Percentiles rank a stretch among this genome's conserved stretches.
These are phyloP conservation scores for Crataegus laevigata DNA, from an alignment of 306 rosid species.

Conservation along the genomic window DNA sequence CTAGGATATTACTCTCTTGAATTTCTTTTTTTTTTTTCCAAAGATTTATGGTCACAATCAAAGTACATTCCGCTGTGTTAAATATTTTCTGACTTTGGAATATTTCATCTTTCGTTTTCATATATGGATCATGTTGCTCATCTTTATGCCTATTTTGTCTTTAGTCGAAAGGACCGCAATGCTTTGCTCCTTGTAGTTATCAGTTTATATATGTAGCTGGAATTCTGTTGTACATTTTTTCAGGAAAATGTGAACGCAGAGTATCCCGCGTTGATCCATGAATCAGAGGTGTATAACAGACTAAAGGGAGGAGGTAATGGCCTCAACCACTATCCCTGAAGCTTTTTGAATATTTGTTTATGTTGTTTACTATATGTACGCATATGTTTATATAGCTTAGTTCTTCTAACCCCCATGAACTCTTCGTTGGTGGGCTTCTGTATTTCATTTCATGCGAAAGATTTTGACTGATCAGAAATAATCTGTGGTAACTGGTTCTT, in stretches of 20 bases:
- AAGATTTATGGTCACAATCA: too few relatives aligned
- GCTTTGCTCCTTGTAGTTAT: not conserved
- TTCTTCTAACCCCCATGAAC: not conserved
- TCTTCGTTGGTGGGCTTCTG: not conserved
- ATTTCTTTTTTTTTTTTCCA: too few relatives aligned
- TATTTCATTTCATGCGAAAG: not conserved
- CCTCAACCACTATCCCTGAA: conserved; percentile 21
- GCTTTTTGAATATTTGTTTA: not conserved
- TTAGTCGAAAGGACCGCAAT: not conserved
- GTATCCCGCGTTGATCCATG: conserved; percentile 90
- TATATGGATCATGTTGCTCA: not conserved
- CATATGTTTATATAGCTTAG: not conserved
- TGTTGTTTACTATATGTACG: too few relatives aligned
- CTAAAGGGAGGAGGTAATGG: conserved; percentile 94
- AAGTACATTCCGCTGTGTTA: too few relatives aligned
- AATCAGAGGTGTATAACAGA: conserved; percentile 75
- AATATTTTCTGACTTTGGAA: too few relatives aligned
- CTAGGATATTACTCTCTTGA: not conserved
- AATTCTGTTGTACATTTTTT: not conserved
- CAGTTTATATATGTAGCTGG: too few relatives aligned
- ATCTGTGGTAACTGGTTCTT: not conserved
- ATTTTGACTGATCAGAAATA: not conserved
- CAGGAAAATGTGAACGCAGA: conserved; percentile 90
- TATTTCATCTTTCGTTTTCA: too few relatives aligned
- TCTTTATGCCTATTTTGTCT: not conserved